Conservation (phyloP, 495 filamentous ascomycete genomes). For the Trichocladium uniseriatum region DNA sequence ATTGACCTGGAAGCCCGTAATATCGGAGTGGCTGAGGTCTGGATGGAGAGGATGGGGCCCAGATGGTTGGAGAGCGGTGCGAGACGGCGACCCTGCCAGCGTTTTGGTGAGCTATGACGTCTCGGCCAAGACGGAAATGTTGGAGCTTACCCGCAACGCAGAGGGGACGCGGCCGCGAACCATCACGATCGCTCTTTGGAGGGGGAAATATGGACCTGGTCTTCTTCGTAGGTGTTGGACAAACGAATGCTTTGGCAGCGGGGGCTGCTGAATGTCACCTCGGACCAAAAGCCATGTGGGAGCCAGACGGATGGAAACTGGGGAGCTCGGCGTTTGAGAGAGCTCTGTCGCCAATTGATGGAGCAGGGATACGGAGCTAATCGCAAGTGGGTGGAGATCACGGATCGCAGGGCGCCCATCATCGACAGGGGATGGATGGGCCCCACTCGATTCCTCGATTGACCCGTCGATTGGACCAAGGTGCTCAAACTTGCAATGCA, state of each 20-base stretch:
- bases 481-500: too few species aligned
- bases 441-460: too few species aligned
- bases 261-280: conserved; percentile 19
- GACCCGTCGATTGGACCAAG: too few species aligned
- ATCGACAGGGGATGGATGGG: conserved; percentile 13
- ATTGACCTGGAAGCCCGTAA: not conserved
- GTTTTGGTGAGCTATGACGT: conserved; percentile 19
- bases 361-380: not conserved
- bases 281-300: conserved; percentile 13
- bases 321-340: not conserved
- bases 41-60: conserved; percentile 1
- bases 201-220: not conserved
- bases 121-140: not conserved
- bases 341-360: conserved; percentile 6
- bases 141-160: conserved; percentile 17
- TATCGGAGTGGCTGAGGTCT: not conserved
- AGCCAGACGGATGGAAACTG: not conserved
- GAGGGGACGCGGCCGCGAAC: conserved; percentile 19
- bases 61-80: conserved; percentile 10
- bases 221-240: not conserved
- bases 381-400: conserved; percentile 8
- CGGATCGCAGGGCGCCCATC: conserved; percentile 6
- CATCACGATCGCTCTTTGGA: conserved; percentile 9
- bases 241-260: conserved; percentile 9
- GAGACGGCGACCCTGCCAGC: conserved; percentile 19